phyloP scores from a whole-genome alignment of 768 basidiomycete genomes.

The Pulveroboletus frians region DNA sequence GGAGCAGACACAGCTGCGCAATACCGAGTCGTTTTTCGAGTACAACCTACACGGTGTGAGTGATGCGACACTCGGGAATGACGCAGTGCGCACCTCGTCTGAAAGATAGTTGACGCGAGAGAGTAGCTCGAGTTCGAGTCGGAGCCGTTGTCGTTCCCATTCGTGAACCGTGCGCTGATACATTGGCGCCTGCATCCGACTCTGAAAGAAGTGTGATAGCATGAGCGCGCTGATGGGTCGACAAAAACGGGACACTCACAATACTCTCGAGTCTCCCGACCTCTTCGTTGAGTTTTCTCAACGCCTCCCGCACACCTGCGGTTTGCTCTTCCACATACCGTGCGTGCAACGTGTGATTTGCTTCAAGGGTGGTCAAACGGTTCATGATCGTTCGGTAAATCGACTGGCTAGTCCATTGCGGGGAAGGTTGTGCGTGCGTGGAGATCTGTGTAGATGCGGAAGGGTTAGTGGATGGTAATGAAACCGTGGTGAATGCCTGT shows the following conservation, averaged over 20 bases:
- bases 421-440: slow-evolving; percentile 1
- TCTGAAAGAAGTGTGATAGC: slow-evolving; percentile 34
- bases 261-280: slow-evolving; percentile 72
- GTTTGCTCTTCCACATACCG: no score
- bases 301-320: no score
- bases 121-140: no score
- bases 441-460: slow-evolving; percentile 2
- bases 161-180: no score
- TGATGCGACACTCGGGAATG: background rate
- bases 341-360: slow-evolving; percentile 79
- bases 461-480: slow-evolving; percentile 5
- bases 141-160: no score
- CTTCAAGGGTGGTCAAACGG: slow-evolving; percentile 76
- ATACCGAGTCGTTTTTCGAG: slow-evolving; percentile 88
- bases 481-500: background rate
- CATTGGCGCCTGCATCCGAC: slow-evolving; percentile 63
- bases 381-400: slow-evolving; percentile 98
- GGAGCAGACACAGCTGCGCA: slow-evolving; percentile 77
- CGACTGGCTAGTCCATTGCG: slow-evolving; percentile 60
- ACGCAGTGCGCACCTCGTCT: slow-evolving; percentile 57
- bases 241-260: slow-evolving; percentile 37
- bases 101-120: slow-evolving; percentile 71
- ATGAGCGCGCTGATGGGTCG: background rate
- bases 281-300: no score
- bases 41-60: slow-evolving; percentile 47